A percentile compares a stretch with the other conserved stretches of the same genome.
These are phyloP conservation scores for Phialemonium atrogriseum DNA, from an alignment of 2,329 filamentous ascomycete genomes.

Conservation along the genomic window DNA sequence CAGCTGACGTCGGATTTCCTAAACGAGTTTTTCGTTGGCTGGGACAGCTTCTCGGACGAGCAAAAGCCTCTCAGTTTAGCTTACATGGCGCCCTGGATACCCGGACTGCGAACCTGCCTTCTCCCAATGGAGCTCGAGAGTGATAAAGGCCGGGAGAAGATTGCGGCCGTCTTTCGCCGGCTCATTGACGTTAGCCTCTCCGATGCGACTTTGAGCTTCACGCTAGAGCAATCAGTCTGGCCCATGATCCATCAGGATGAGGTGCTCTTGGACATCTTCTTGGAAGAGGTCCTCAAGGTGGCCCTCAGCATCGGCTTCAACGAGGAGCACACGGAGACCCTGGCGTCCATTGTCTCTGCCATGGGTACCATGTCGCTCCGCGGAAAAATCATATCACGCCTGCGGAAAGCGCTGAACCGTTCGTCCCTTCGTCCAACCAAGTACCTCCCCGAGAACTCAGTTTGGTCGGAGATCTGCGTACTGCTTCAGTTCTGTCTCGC, in stretches of 20 bases:
- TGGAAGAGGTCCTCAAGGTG: slow-evolving; percentile 60
- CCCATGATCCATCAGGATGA: slow-evolving; percentile 57
- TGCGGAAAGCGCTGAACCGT: slow-evolving; percentile 59
- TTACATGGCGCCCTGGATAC: slow-evolving; percentile 64
- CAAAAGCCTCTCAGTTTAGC: slow-evolving; percentile 59
- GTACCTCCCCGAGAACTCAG: slow-evolving; percentile 55
- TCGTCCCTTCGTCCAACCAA: slow-evolving; percentile 60
- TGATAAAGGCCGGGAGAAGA: slow-evolving; percentile 58
- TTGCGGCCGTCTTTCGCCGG: slow-evolving; percentile 55
- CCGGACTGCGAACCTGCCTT: slow-evolving; percentile 50
- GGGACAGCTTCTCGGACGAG: slow-evolving; percentile 60
- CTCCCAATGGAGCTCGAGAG: slow-evolving; percentile 51
- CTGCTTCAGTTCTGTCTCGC: slow-evolving; percentile 58
- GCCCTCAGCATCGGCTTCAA: slow-evolving; percentile 48
- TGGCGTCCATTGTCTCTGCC: slow-evolving; percentile 54
- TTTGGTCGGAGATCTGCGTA: slow-evolving; percentile 63
- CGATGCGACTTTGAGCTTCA: slow-evolving; percentile 50
- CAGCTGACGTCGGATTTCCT: slow-evolving; percentile 62
- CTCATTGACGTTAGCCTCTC: slow-evolving; percentile 57
- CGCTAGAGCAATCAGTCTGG: slow-evolving; percentile 59
- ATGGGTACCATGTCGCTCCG: slow-evolving; percentile 58
- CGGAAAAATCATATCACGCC: slow-evolving; percentile 55
- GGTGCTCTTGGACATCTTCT: slow-evolving; percentile 55
- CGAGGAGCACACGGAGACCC: slow-evolving; percentile 49
- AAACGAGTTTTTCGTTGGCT: slow-evolving; percentile 66